These are phyloP conservation scores for Discostella pseudostelligera DNA, from an alignment of 108 stramenopile species.

Conservation along the genomic window DNA sequence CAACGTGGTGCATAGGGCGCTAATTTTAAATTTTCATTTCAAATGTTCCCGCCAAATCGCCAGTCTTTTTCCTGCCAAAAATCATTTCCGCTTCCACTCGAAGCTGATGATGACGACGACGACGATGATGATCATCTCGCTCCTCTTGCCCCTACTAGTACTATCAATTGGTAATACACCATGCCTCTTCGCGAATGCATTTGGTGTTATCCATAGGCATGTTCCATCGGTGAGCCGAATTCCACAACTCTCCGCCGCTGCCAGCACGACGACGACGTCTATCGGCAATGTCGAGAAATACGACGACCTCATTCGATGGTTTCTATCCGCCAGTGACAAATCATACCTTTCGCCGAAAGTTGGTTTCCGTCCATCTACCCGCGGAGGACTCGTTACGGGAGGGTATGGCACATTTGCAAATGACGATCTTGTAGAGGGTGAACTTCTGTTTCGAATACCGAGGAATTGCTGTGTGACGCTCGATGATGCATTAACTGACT, in stretches of 20 bases:
- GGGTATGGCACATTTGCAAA: constrained; percentile 64
- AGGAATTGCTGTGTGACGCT: constrained; percentile 58
- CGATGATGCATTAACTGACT: constrained; percentile 42
- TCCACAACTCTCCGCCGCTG: not conserved
- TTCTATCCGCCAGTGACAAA: not conserved
- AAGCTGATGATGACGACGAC: not conserved
- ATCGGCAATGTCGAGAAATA: constrained; percentile 7
- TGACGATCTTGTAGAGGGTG: constrained; percentile 35
- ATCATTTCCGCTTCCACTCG: too few relatives aligned
- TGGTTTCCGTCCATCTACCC: constrained; percentile 23
- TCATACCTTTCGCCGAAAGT: constrained; percentile 32
- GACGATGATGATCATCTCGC: not conserved
- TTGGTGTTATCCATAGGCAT: not conserved
- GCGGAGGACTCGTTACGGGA: constrained; percentile 13
- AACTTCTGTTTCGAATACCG: constrained; percentile 58
- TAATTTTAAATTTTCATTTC: too few relatives aligned
- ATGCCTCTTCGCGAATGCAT: not conserved
- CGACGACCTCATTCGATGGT: constrained; percentile 20
- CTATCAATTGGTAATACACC: too few relatives aligned
- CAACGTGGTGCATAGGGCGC: too few relatives aligned
- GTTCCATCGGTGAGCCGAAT: not conserved
- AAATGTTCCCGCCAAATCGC: too few relatives aligned
- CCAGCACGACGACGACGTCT: not conserved
- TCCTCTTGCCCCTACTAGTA: not conserved
- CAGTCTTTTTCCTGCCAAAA: too few relatives aligned